These are phyloP conservation scores for Hyphochytrium catenoides DNA, from an alignment of 352 stramenopile genomes.

Conservation along the genomic window DNA sequence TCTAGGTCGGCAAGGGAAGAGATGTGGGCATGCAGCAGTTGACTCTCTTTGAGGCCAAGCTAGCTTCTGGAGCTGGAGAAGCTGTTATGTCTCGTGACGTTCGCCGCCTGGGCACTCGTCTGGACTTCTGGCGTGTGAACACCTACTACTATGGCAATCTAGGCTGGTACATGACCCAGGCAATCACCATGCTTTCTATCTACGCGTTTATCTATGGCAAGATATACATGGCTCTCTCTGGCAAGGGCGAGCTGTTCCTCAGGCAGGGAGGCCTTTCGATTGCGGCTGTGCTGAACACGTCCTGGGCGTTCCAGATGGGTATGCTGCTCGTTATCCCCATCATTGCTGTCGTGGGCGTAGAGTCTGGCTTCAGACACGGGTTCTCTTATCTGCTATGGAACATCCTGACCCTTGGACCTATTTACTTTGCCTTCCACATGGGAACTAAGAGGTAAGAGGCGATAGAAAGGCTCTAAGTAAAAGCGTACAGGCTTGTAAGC, in stretches of 20 bases:
- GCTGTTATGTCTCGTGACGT: slow-evolving; percentile 90
- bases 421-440: slow-evolving; percentile 99
- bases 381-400: slow-evolving; percentile 78
- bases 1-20: slow-evolving; percentile 83
- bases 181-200: slow-evolving; percentile 90
- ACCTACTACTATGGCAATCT: slow-evolving; percentile 97
- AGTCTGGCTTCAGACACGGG: slow-evolving; percentile 81
- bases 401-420: slow-evolving; percentile 84
- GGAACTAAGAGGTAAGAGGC: too few relatives aligned
- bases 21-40: slow-evolving; percentile 97
- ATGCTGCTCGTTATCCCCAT: slow-evolving; percentile 89
- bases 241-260: slow-evolving; percentile 71
- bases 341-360: slow-evolving; percentile 86
- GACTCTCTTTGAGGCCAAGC: slow-evolving; percentile 92
- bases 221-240: slow-evolving; percentile 78
- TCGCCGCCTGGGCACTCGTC: slow-evolving; percentile 74
- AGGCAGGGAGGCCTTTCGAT: slow-evolving; percentile 74
- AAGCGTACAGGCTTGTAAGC: too few relatives aligned
- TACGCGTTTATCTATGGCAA: slow-evolving; percentile 96
- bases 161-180: slow-evolving; percentile 93
- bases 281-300: slow-evolving; percentile 82
- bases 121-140: slow-evolving; percentile 91
- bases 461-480: too few relatives aligned
- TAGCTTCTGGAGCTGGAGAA: slow-evolving; percentile 86
- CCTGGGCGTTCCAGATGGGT: slow-evolving; percentile 81